phyloP scores from a whole-genome alignment of 768 basidiomycete species.

The Termitomyces sp. region DNA sequence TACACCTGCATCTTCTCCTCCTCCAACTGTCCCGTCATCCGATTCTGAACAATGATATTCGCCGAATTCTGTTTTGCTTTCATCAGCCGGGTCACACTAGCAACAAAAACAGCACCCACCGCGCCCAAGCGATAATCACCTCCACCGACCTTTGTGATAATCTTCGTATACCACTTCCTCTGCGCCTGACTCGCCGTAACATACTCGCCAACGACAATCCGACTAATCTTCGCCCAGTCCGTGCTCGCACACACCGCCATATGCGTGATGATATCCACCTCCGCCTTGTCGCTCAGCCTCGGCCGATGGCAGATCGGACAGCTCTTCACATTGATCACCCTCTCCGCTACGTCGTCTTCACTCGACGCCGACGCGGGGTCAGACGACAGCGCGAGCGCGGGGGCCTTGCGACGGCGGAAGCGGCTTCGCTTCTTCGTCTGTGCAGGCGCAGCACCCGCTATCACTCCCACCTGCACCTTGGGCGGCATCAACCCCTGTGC shows the following conservation, averaged over 20 bases:
- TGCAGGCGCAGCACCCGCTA: not conserved
- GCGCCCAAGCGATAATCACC: constrained; percentile 91
- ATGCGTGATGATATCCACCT: constrained; percentile 94
- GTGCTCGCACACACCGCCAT: constrained; percentile 92
- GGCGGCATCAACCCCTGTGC: not conserved
- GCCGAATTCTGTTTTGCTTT: constrained; percentile 69
- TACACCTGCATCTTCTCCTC: constrained; percentile 99
- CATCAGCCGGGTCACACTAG: not conserved
- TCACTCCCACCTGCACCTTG: not conserved
- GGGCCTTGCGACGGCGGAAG: constrained; percentile 10
- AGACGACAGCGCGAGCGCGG: not conserved
- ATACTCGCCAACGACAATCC: constrained; percentile 90
- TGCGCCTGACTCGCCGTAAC: constrained; percentile 94
- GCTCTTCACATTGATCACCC: constrained; percentile 91
- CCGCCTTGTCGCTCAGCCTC: constrained; percentile 77
- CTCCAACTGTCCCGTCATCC: constrained; percentile 83
- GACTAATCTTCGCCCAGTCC: constrained; percentile 87
- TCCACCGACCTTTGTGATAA: constrained; percentile 78
- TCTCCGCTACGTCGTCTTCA: constrained; percentile 47
- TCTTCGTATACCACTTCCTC: constrained; percentile 93
- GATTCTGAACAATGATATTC: constrained; percentile 96
- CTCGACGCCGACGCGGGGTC: not conserved
- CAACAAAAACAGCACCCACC: constrained; percentile 37
- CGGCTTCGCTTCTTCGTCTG: constrained; percentile 11
- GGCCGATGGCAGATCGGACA: constrained; percentile 94